phyloP scores from a whole-genome alignment of 495 filamentous ascomycete genomes.

The Penicillium maclennaniae region DNA sequence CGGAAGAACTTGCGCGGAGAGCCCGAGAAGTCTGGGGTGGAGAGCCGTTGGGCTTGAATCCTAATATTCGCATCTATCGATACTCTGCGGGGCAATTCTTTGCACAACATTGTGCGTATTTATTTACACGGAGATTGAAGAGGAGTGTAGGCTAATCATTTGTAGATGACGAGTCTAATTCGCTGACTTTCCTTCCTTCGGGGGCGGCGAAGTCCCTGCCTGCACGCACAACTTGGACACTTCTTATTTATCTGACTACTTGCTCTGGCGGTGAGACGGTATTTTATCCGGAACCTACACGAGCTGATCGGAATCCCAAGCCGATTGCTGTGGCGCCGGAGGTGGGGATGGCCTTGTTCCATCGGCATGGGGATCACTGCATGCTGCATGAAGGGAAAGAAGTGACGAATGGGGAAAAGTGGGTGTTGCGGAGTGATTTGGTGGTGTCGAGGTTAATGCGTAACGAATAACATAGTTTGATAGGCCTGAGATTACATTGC shows the following conservation, averaged over 20 bases:
- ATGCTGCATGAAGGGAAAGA: conserved; percentile 85
- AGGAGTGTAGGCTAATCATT: background rate
- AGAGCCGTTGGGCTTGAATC: conserved; percentile 77
- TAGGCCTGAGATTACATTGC: background rate
- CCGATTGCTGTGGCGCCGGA: conserved; percentile 67
- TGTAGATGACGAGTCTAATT: conserved; percentile 76
- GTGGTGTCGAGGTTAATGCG: conserved; percentile 57
- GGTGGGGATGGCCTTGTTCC: conserved; percentile 77
- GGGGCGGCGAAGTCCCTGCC: conserved; percentile 36
- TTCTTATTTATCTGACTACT: conserved; percentile 82
- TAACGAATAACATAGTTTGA: background rate
- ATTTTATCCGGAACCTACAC: conserved; percentile 75
- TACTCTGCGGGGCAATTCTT: conserved; percentile 86
- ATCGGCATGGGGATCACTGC: conserved; percentile 86
- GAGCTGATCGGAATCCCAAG: conserved; percentile 46
- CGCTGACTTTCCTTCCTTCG: conserved; percentile 51
- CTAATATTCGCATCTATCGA: conserved; percentile 89
- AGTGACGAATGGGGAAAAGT: conserved; percentile 81
- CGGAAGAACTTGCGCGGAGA: background rate
- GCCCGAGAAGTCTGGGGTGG: conserved; percentile 62
- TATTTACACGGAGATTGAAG: background rate
- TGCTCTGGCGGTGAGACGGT: conserved; percentile 84
- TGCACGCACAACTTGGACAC: conserved; percentile 88
- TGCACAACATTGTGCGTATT: conserved; percentile 68
- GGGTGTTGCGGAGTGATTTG: conserved; percentile 86